Evolutionary conservation across 176 grass and related monocot genomes (phyloP).

Genomic region (Rhipidocladum racemiflorum): DNA sequence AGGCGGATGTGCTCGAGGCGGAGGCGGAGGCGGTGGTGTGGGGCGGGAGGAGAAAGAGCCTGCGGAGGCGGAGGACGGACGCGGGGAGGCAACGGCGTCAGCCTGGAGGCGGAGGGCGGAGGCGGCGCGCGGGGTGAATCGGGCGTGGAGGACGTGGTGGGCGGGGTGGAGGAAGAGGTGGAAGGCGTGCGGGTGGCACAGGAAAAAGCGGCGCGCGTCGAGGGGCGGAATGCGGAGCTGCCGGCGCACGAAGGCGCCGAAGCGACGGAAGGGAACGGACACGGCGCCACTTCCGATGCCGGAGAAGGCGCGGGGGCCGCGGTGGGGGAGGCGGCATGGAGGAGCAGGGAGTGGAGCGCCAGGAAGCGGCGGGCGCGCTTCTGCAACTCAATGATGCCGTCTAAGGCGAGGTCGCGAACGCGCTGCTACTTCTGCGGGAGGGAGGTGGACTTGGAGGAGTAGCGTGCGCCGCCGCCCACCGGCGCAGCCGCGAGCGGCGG

Average conservation of each 20-base stretch:
- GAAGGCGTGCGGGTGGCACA: constrained; percentile 82
- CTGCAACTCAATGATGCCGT: constrained; percentile 59
- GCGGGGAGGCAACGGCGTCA: constrained; percentile 33
- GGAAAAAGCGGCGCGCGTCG: constrained; percentile 63
- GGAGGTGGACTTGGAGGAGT: constrained; percentile 49
- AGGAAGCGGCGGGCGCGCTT: constrained; percentile 69
- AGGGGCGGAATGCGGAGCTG: constrained; percentile 50
- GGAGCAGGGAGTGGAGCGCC: constrained; percentile 52
- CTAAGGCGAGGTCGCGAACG: constrained; percentile 53
- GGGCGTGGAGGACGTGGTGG: constrained; percentile 69
- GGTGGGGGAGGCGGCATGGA: constrained; percentile 45
- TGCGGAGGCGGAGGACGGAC: constrained; percentile 59
- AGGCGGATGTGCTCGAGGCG: constrained; percentile 79
- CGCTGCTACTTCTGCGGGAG: constrained; percentile 46
- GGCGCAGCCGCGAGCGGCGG: neutral
- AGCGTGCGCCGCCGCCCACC: neutral
- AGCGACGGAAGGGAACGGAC: constrained; percentile 56
- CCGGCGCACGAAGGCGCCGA: constrained; percentile 60
- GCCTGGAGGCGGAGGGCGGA: constrained; percentile 42
- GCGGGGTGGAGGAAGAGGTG: constrained; percentile 92
- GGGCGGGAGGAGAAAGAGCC: constrained; percentile 68
- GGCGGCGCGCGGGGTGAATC: constrained; percentile 72
- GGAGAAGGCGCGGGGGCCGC: constrained; percentile 16
- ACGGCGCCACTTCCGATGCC: constrained; percentile 14
- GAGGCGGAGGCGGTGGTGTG: constrained; percentile 52